Evolutionary conservation across 1,284 basidiomycete genomes (phyloP).

Genomic region (Vanrija sp.): DNA sequence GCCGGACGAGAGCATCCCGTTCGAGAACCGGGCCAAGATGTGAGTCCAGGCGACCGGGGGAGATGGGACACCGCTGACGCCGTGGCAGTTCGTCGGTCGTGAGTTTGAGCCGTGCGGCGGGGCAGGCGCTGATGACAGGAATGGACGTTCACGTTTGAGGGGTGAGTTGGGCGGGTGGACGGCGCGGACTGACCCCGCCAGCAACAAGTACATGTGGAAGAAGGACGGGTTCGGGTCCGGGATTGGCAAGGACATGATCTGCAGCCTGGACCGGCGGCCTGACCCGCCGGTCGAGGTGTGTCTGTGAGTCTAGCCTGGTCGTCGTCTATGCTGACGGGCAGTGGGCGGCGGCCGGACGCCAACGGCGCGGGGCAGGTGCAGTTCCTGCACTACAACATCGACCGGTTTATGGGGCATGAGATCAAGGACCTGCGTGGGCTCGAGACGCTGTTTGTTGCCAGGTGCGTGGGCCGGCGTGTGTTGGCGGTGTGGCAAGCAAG

Average conservation of each 20-base stretch:
- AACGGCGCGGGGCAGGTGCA: constrained; percentile 37
- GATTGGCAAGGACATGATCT: constrained; percentile 38
- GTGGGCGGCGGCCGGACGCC: constrained; percentile 31
- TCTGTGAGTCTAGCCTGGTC: constrained; percentile 23
- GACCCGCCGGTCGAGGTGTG: constrained; percentile 47
- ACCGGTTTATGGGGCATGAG: constrained; percentile 40
- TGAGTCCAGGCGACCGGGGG: constrained; percentile 19
- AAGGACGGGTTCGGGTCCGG: constrained; percentile 23
- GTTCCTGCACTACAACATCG: constrained; percentile 47
- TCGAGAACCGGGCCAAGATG: constrained; percentile 42
- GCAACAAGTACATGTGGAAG: constrained; percentile 45
- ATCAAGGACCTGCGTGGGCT: constrained; percentile 45
- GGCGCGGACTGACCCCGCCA: constrained; percentile 8
- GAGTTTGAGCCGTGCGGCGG: not conserved
- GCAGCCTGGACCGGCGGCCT: constrained; percentile 43
- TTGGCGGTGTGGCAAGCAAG: not conserved
- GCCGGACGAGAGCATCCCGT: constrained; percentile 41
- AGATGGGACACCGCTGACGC: not conserved
- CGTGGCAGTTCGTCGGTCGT: constrained; percentile 5
- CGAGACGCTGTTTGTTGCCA: constrained; percentile 38
- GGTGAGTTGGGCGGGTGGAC: constrained; percentile 18
- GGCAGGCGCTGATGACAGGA: constrained; percentile 17
- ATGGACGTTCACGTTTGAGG: constrained; percentile 47
- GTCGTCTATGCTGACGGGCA: constrained; percentile 1
- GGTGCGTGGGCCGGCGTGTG: constrained; percentile 16